Conservation (phyloP, 75 land plant species). For the Ceratopteris richardii region DNA sequence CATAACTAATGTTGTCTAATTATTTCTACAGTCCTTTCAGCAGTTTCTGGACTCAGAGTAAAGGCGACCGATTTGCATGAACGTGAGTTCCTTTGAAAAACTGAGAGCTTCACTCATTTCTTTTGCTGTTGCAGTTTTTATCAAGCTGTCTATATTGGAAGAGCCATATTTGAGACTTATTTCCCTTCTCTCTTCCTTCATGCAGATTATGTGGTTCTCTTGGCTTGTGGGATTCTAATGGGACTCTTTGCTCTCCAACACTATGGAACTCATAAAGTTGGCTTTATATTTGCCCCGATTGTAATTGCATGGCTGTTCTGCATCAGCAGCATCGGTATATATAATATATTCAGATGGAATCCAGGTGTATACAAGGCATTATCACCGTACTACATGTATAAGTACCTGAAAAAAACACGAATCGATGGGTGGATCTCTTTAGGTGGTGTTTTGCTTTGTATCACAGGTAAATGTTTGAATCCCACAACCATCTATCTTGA, state of each 20-base stretch:
- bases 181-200: conserved; percentile 6
- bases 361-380: conserved; percentile 49
- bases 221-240: conserved; percentile 62
- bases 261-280: conserved; percentile 76
- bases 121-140: too few relatives aligned
- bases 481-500: too few relatives aligned
- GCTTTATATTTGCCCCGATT: conserved; percentile 71
- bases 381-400: conserved; percentile 70
- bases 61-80: too few relatives aligned
- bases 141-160: too few relatives aligned
- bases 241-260: conserved; percentile 74
- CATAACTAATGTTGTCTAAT: too few relatives aligned
- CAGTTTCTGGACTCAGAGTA: too few relatives aligned
- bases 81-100: too few relatives aligned
- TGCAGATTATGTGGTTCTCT: conserved; percentile 67
- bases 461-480: conserved; percentile 49
- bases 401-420: conserved; percentile 54
- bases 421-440: conserved; percentile 69
- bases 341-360: conserved; percentile 70
- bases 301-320: conserved; percentile 67
- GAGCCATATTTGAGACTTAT: neutral
- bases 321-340: conserved; percentile 70
- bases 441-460: conserved; percentile 77
- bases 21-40: too few relatives aligned
- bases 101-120: too few relatives aligned